A percentile compares a stretch with the other conserved stretches of the same genome.
Conservation (phyloP, 2,329 filamentous ascomycete genomes). For the Thelonectria discophora region DNA sequence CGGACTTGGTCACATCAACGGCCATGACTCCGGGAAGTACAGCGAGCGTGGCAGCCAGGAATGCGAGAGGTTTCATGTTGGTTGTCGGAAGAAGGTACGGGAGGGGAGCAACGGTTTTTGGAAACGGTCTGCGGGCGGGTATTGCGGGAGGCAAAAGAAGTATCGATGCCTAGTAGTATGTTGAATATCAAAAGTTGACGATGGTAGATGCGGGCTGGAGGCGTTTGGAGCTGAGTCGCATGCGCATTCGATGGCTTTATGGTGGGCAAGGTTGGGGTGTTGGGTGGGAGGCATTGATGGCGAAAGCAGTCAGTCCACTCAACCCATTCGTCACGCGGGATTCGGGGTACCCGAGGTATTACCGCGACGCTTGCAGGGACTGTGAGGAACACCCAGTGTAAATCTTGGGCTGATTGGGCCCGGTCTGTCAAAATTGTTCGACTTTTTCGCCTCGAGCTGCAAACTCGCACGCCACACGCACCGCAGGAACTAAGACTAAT, state of each 20-base stretch:
- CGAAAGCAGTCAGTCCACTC: slow-evolving; percentile 12
- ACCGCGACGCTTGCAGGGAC: slow-evolving; percentile 3
- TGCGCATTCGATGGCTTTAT: slow-evolving; percentile 8
- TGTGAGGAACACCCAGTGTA: not conserved
- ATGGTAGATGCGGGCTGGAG: slow-evolving; percentile 1
- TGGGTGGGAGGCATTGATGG: not conserved
- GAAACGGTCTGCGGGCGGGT: not conserved
- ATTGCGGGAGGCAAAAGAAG: not conserved
- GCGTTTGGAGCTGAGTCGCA: slow-evolving; percentile 4
- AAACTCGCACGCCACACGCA: not conserved
- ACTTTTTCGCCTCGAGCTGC: not conserved
- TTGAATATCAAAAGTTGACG: not conserved
- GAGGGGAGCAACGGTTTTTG: slow-evolving; percentile 1
- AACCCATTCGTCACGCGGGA: slow-evolving; percentile 17
- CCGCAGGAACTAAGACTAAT: not conserved
- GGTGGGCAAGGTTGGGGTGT: slow-evolving; percentile 1
- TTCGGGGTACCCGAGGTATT: slow-evolving; percentile 19
- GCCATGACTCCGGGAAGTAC: slow-evolving; percentile 67
- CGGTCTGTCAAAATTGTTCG: not conserved
- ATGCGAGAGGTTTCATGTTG: slow-evolving; percentile 70
- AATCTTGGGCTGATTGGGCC: not conserved
- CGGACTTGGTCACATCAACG: slow-evolving; percentile 73
- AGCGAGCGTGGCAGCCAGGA: slow-evolving; percentile 65
- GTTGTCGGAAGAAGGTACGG: slow-evolving; percentile 3
- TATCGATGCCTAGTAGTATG: not conserved